These are phyloP conservation scores for Dryadomyces quercivorus DNA, from an alignment of 2,329 filamentous ascomycete genomes.

Conservation along the genomic window DNA sequence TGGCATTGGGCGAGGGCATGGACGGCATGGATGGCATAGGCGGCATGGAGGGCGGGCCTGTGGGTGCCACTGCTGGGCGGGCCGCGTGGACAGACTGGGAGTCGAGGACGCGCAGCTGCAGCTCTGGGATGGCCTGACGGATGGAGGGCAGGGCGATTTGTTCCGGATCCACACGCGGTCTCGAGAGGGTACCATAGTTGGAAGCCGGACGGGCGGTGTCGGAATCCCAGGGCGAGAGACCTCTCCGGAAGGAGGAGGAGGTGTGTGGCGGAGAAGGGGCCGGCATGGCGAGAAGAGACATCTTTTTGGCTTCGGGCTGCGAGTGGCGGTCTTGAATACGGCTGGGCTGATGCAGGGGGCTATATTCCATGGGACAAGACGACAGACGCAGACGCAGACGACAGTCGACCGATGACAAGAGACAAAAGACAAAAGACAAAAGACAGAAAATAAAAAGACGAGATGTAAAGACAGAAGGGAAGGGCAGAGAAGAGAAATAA, in stretches of 20 bases:
- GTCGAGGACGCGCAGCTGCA: constrained; percentile 15
- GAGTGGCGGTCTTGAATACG: constrained; percentile 15
- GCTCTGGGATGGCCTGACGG: constrained; percentile 24
- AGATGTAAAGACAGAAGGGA: no score
- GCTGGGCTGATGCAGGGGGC: constrained; percentile 13
- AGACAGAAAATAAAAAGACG: no score
- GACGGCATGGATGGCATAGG: constrained; percentile 17
- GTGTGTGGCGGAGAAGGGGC: constrained; percentile 25
- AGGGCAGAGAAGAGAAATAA: no score
- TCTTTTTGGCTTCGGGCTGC: constrained; percentile 19
- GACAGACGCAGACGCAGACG: no score
- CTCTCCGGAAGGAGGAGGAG: constrained; percentile 20
- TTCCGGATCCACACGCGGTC: not conserved
- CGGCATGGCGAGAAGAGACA: constrained; percentile 38
- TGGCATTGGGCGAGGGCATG: constrained; percentile 18
- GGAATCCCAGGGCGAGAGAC: constrained; percentile 21
- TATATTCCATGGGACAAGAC: not conserved
- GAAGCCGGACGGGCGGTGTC: not conserved
- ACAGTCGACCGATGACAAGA: no score
- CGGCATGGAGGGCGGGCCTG: constrained; percentile 8
- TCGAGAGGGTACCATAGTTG: not conserved
- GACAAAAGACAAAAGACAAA: no score
- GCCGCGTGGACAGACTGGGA: constrained; percentile 7
- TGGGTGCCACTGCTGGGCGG: not conserved
- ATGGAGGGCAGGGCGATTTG: constrained; percentile 36